Percentiles rank a stretch among this genome's conserved stretches.
These are phyloP conservation scores for Pseudonitzschia multistriata DNA, from an alignment of 108 stramenopile species.

Conservation along the genomic window DNA sequence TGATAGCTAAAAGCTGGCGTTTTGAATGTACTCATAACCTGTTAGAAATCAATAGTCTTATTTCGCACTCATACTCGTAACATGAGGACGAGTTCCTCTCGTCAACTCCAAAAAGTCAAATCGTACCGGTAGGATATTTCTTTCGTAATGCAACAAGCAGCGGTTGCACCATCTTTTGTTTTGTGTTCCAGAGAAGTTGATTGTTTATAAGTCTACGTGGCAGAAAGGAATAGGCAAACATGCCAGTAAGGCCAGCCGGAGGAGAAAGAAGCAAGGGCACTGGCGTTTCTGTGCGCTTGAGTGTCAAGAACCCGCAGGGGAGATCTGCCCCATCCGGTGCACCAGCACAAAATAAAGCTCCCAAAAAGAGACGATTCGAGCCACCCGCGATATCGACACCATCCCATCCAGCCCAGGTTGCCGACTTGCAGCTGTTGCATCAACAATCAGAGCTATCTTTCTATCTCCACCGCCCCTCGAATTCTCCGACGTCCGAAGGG, in stretches of 20 bases:
- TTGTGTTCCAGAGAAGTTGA: not conserved
- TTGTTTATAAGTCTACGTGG: not conserved
- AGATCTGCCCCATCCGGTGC: not conserved
- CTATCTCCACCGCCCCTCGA: slow-evolving; percentile 14
- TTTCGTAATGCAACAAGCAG: too few relatives aligned
- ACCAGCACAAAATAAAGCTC: not conserved
- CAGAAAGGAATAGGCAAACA: not conserved
- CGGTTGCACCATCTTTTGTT: not conserved
- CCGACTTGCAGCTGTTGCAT: slow-evolving; percentile 32
- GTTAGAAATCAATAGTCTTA: too few relatives aligned
- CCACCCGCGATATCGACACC: slow-evolving; percentile 7
- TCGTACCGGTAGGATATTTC: too few relatives aligned
- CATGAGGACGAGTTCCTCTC: too few relatives aligned
- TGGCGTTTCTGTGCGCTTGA: slow-evolving; percentile 29
- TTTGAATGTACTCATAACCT: too few relatives aligned
- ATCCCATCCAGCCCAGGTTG: slow-evolving; percentile 39
- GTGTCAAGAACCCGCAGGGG: slow-evolving; percentile 7
- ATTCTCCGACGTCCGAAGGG: slow-evolving; percentile 1
- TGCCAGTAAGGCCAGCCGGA: slow-evolving; percentile 8
- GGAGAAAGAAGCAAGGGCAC: not conserved
- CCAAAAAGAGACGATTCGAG: slow-evolving; percentile 36
- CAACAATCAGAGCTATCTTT: slow-evolving; percentile 34
- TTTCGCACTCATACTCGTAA: too few relatives aligned
- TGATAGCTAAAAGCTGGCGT: too few relatives aligned
- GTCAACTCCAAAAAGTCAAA: too few relatives aligned